Percentiles rank a stretch among this genome's conserved stretches.
Evolutionary conservation across 108 stramenopile species (phyloP).

Genomic region (Seminavis robusta): DNA sequence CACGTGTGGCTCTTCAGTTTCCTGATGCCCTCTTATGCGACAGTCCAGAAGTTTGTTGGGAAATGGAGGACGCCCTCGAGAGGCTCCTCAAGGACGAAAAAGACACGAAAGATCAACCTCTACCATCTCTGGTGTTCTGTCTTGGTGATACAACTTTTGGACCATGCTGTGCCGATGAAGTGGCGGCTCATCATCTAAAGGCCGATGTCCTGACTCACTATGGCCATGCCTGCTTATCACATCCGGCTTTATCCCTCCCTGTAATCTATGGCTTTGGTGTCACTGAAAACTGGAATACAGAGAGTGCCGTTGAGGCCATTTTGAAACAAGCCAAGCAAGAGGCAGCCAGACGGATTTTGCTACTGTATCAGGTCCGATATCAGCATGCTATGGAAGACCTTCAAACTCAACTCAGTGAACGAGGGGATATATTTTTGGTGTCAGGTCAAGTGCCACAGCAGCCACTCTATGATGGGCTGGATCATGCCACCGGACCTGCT

Average conservation of each 20-base stretch:
- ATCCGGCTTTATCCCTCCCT: constrained; percentile 48
- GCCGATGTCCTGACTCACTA: constrained; percentile 91
- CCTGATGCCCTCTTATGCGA: constrained; percentile 82
- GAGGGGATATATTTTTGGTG: too few relatives aligned
- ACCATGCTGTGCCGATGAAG: constrained; percentile 93
- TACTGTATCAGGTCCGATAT: constrained; percentile 82
- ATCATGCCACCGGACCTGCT: too few relatives aligned
- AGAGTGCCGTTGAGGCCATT: constrained; percentile 14
- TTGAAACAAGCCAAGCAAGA: constrained; percentile 14
- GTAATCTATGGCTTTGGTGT: constrained; percentile 81
- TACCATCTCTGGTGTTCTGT: constrained; percentile 74
- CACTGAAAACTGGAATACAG: constrained; percentile 21
- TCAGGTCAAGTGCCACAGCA: too few relatives aligned
- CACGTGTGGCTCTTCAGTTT: constrained; percentile 84
- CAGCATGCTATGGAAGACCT: constrained; percentile 69
- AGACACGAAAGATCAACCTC: constrained; percentile 2
- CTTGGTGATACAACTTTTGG: constrained; percentile 94
- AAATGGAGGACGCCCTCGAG: constrained; percentile 54
- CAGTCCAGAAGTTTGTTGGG: constrained; percentile 68
- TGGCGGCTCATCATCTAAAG: constrained; percentile 88
- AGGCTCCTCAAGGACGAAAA: neutral
- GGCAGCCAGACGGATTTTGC: constrained; percentile 28
- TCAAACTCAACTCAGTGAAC: constrained; percentile 29
- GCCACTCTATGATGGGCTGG: too few relatives aligned
- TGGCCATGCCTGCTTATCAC: constrained; percentile 84